phyloP scores from a whole-genome alignment of 108 stramenopile species.

The Schizochytrium sp. region DNA sequence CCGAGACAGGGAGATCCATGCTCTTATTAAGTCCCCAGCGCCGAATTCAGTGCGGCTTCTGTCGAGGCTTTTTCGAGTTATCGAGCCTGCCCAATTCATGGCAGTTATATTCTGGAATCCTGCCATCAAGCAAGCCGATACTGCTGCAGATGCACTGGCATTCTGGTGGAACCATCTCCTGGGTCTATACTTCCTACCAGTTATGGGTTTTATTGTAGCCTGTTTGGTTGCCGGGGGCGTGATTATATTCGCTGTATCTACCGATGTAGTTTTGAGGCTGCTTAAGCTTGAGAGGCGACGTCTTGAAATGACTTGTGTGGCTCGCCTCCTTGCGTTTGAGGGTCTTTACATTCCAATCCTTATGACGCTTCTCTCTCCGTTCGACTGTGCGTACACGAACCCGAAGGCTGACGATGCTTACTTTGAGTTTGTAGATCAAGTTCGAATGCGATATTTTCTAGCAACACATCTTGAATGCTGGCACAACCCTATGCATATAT shows the following conservation, averaged over 20 bases:
- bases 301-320: neutral
- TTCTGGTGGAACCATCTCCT: conserved; percentile 24
- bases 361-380: neutral
- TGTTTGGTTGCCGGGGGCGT: neutral
- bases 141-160: neutral
- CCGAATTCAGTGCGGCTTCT: neutral
- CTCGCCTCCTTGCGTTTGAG: conserved; percentile 14
- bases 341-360: neutral
- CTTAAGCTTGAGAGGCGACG: neutral
- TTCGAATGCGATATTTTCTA: conserved; percentile 13
- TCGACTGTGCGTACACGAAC: conserved; percentile 44
- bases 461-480: conserved; percentile 25
- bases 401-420: neutral
- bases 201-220: conserved; percentile 20
- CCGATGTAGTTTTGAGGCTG: neutral
- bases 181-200: neutral
- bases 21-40: neutral
- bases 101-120: neutral
- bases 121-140: neutral
- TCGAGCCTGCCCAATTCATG: conserved; percentile 15
- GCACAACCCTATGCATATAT: neutral
- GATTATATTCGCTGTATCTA: neutral
- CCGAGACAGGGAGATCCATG: neutral
- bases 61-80: neutral
- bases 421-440: conserved; percentile 24